These are phyloP conservation scores for Miamiensis avidus DNA, from an alignment of 169 alveolate genomes.

Conservation along the genomic window DNA sequence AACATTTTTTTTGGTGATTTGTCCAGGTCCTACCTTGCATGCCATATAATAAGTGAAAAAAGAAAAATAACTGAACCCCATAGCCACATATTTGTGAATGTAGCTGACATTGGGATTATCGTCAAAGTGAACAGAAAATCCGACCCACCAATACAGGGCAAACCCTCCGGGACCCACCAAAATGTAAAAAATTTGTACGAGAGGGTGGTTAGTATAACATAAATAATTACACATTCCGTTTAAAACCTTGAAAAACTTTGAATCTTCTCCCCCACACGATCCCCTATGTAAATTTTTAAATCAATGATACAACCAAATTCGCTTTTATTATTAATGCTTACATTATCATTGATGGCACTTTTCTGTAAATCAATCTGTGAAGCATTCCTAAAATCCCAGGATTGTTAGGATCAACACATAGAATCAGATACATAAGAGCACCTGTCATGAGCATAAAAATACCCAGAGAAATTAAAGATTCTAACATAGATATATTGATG, in stretches of 20 bases:
- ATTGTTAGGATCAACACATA: constrained; percentile 45
- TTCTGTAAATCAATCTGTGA: constrained; percentile 35
- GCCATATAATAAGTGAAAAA: constrained; percentile 59
- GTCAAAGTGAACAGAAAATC: constrained; percentile 37
- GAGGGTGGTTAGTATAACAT: constrained; percentile 50
- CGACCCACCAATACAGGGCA: constrained; percentile 40
- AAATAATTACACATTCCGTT: constrained; percentile 21
- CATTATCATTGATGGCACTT: constrained; percentile 28
- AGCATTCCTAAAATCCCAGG: constrained; percentile 27
- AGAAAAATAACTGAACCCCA: constrained; percentile 41
- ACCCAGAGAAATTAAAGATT: neutral
- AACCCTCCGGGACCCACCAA: constrained; percentile 60
- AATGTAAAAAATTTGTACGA: constrained; percentile 43
- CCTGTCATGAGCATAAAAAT: neutral
- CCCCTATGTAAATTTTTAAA: too few relatives aligned
- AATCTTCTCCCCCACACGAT: neutral
- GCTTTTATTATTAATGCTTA: neutral
- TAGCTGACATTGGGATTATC: constrained; percentile 25
- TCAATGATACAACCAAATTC: too few relatives aligned
- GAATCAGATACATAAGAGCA: constrained; percentile 29
- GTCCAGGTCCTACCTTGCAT: constrained; percentile 62
- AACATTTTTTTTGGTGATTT: constrained; percentile 51
- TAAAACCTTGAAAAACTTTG: neutral
- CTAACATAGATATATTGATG: neutral
- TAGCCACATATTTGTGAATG: constrained; percentile 34